Conservation (phyloP, 495 filamentous ascomycete genomes). For the Neurospora africana region DNA sequence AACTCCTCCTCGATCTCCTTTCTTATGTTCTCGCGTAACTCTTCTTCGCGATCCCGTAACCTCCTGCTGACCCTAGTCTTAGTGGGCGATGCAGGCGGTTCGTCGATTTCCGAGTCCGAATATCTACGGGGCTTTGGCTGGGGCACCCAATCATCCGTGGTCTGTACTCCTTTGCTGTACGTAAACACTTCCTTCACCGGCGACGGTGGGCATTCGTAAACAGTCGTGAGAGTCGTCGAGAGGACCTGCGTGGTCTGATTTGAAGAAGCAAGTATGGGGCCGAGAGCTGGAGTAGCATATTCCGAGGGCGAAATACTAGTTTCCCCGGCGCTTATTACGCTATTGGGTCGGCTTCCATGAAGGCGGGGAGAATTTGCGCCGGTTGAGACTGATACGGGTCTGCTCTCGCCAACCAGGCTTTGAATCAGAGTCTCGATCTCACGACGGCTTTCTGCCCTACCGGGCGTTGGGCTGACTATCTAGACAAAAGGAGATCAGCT, state of each 20-base stretch:
- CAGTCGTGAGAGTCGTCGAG: conserved; percentile 55
- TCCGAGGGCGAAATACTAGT: conserved; percentile 60
- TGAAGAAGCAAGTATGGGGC: conserved; percentile 20
- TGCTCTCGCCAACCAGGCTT: conserved; percentile 63
- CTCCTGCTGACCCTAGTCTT: conserved; percentile 62
- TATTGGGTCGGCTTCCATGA: conserved; percentile 72
- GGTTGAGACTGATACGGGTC: conserved; percentile 61
- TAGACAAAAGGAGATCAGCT: conserved; percentile 44
- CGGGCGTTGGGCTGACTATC: conserved; percentile 43
- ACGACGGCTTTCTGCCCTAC: conserved; percentile 57
- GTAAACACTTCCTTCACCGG: conserved; percentile 72
- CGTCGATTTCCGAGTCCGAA: conserved; percentile 51
- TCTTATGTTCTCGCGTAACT: conserved; percentile 72
- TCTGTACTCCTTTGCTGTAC: conserved; percentile 94
- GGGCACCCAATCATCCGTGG: conserved; percentile 53
- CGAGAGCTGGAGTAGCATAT: conserved; percentile 29
- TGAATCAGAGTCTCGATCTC: conserved; percentile 80
- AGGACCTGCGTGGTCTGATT: conserved; percentile 30
- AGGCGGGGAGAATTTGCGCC: conserved; percentile 50
- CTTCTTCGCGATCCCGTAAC: conserved; percentile 72
- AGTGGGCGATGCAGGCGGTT: conserved; percentile 39
- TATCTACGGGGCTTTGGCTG: conserved; percentile 35
- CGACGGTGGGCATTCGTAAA: conserved; percentile 65
- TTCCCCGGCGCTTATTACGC: conserved; percentile 65
- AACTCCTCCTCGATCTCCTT: conserved; percentile 90